Conservation (phyloP, 2,329 filamentous ascomycete species). For the Neonectria hederae region DNA sequence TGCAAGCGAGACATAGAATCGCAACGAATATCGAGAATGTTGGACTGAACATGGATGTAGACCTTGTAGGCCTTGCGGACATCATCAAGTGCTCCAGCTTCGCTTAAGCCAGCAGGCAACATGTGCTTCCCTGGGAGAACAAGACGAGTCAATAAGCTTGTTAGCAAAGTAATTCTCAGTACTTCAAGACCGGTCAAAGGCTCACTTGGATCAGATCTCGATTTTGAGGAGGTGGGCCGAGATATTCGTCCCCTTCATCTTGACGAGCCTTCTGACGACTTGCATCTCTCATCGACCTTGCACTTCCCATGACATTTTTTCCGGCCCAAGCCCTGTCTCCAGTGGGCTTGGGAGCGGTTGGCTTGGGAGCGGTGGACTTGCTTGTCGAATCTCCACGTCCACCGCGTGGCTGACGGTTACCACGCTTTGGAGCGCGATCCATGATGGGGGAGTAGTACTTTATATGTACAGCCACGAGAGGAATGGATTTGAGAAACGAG, state of each 20-base stretch:
- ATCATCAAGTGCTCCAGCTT: slow-evolving; percentile 37
- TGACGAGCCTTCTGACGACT: slow-evolving; percentile 28
- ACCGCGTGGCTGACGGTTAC: not conserved
- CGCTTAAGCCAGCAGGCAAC: slow-evolving; percentile 40
- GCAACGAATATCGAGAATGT: slow-evolving; percentile 42
- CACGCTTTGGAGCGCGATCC: slow-evolving; percentile 2
- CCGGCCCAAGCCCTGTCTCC: slow-evolving; percentile 14
- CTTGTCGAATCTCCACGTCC: slow-evolving; percentile 7
- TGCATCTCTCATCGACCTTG: slow-evolving; percentile 36
- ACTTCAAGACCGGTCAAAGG: not conserved
- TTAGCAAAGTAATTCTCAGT: not conserved
- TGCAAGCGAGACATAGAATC: slow-evolving; percentile 38
- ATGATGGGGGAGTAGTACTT: not conserved
- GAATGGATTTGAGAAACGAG: not conserved
- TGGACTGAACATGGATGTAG: slow-evolving; percentile 44
- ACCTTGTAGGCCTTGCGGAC: slow-evolving; percentile 43
- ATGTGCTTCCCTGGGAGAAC: slow-evolving; percentile 44
- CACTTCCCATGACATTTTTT: slow-evolving; percentile 29
- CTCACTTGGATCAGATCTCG: slow-evolving; percentile 40
- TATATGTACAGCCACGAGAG: too few species aligned
- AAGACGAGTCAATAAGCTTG: slow-evolving; percentile 29
- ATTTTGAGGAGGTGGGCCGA: slow-evolving; percentile 37
- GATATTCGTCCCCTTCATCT: slow-evolving; percentile 34
- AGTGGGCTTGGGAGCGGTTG: not conserved
- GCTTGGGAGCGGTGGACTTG: not conserved